Conservation (phyloP, 768 basidiomycete species). For the Mycena metata region DNA sequence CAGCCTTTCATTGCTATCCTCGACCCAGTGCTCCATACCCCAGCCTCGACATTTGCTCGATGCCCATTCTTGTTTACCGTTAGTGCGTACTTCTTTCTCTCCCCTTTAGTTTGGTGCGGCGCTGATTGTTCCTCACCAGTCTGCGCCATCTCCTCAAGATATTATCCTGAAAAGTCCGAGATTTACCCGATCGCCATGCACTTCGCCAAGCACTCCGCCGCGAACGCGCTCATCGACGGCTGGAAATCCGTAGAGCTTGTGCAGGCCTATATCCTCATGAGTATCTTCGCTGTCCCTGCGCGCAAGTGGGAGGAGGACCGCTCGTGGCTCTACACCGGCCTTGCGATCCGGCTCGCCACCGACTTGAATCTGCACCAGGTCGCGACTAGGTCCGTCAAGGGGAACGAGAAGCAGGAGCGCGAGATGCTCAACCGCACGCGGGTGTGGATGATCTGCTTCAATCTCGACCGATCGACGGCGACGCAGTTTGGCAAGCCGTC, state of each 20-base stretch:
- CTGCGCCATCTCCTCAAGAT: slow-evolving; percentile 89
- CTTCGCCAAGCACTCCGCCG: slow-evolving; percentile 86
- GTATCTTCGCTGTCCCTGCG: slow-evolving; percentile 83
- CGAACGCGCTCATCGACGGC: slow-evolving; percentile 83
- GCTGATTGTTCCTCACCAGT: slow-evolving; percentile 55
- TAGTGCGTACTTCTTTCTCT: slow-evolving; percentile 58
- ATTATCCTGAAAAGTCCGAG: slow-evolving; percentile 82
- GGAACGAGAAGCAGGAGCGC: slow-evolving; percentile 79
- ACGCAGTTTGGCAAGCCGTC: slow-evolving; percentile 93
- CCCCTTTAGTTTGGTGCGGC: background rate
- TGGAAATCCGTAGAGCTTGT: slow-evolving; percentile 91
- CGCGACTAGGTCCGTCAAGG: slow-evolving; percentile 65
- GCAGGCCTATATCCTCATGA: slow-evolving; percentile 93
- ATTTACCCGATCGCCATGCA: slow-evolving; percentile 92
- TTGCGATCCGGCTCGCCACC: slow-evolving; percentile 92
- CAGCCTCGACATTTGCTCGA: slow-evolving; percentile 81
- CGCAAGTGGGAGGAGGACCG: slow-evolving; percentile 91
- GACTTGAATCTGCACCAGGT: slow-evolving; percentile 89
- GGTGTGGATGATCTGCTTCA: slow-evolving; percentile 94
- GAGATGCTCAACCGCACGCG: slow-evolving; percentile 88
- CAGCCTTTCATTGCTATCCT: slow-evolving; percentile 81
- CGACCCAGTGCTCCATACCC: slow-evolving; percentile 86
- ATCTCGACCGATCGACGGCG: slow-evolving; percentile 88
- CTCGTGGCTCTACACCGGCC: slow-evolving; percentile 90
- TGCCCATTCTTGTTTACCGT: slow-evolving; percentile 95